A percentile compares a stretch with the other conserved stretches of the same genome.
These are phyloP conservation scores for Parachlorella kessleri DNA, from an alignment of 139 green algal species.

Conservation along the genomic window DNA sequence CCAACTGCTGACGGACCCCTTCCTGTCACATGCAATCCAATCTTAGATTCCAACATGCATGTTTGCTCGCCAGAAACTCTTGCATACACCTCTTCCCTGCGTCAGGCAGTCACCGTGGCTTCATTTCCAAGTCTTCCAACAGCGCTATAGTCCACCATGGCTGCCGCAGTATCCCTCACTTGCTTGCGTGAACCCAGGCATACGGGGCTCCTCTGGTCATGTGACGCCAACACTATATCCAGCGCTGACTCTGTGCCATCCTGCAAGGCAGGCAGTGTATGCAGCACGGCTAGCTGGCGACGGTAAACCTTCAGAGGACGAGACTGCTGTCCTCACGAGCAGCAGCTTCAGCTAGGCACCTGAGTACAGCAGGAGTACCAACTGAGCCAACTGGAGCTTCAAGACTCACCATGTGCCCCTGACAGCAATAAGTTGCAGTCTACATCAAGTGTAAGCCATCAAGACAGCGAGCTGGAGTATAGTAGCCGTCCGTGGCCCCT, in stretches of 20 bases:
- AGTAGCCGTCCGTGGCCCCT: neutral
- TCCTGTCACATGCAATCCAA: too few species aligned
- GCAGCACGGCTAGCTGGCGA: neutral
- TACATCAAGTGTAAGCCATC: neutral
- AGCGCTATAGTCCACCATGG: slow-evolving; percentile 57
- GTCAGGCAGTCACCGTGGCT: too few species aligned
- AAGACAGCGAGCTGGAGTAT: neutral
- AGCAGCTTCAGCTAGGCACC: neutral
- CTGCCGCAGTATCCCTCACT: slow-evolving; percentile 55
- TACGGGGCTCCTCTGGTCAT: slow-evolving; percentile 45
- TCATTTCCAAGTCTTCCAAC: too few species aligned
- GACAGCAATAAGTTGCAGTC: too few species aligned
- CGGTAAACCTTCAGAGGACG: neutral
- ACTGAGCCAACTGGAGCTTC: neutral
- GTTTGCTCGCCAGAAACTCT: too few species aligned
- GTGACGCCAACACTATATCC: slow-evolving; percentile 1
- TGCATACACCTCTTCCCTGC: too few species aligned
- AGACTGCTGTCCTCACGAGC: too few species aligned
- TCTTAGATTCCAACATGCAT: too few species aligned
- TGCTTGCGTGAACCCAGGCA: slow-evolving; percentile 58
- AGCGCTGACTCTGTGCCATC: slow-evolving; percentile 12
- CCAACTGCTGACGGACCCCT: too few species aligned
- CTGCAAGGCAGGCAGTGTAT: neutral
- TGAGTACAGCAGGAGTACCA: neutral
- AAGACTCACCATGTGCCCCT: too few species aligned